phyloP scores from a whole-genome alignment of 129 eudicot genomes.

The Saposhnikovia divaricata region DNA sequence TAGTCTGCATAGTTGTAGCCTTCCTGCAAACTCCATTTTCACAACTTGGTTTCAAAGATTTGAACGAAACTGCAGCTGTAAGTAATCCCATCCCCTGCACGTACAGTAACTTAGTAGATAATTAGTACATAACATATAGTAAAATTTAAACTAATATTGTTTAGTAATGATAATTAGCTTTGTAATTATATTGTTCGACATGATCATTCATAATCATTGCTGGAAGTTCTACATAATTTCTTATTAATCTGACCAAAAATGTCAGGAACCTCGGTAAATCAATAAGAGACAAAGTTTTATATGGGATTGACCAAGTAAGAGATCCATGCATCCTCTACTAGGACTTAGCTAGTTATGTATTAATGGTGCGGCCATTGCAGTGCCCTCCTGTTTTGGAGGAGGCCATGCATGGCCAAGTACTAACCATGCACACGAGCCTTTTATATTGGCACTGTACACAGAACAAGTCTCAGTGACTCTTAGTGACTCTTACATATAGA shows the following conservation, averaged over 20 bases:
- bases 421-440: not conserved
- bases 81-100: conserved; percentile 78
- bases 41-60: conserved; percentile 64
- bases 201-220: no score
- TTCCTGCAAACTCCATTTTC: conserved; percentile 56
- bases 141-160: not conserved
- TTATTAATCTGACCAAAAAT: not conserved
- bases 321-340: not conserved
- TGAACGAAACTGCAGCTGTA: conserved; percentile 70
- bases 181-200: not conserved
- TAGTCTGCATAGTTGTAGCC: conserved; percentile 55
- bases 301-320: not conserved
- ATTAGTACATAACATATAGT: not conserved
- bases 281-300: not conserved
- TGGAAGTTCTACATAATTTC: no score
- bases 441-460: not conserved
- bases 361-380: not conserved
- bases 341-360: not conserved
- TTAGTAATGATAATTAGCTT: no score
- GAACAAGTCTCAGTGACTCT: not conserved
- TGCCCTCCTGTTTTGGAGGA: not conserved
- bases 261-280: not conserved
- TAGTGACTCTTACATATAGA: no score
- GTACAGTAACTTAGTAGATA: not conserved
- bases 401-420: not conserved